Evolutionary conservation across 345 rosid genomes (phyloP).

Genomic region (Cardamine occulta): DNA sequence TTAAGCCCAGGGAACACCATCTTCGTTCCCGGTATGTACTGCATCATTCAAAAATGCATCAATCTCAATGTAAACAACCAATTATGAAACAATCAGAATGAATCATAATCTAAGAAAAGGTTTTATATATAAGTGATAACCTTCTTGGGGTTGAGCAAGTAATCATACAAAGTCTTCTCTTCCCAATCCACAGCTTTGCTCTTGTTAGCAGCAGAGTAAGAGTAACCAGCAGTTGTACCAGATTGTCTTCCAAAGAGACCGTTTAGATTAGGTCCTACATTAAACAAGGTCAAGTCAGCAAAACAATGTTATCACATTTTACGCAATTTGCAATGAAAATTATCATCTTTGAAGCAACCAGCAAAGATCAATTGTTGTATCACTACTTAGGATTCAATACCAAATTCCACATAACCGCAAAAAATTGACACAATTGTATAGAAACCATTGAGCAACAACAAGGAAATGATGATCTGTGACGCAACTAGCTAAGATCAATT

Average conservation of each 20-base stretch:
- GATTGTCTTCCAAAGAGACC: slow-evolving; percentile 93
- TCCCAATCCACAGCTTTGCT: slow-evolving; percentile 83
- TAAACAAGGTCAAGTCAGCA: neutral
- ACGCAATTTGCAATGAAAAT: neutral
- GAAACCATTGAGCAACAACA: neutral
- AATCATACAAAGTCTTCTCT: slow-evolving; percentile 83
- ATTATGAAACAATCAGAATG: neutral
- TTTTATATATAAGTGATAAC: slow-evolving; percentile 36
- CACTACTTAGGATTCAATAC: neutral
- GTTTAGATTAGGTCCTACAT: slow-evolving; percentile 78
- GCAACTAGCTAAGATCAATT: slow-evolving; percentile 5
- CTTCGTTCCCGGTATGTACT: slow-evolving; percentile 98
- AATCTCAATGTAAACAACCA: neutral
- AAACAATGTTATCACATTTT: neutral
- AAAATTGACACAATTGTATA: neutral
- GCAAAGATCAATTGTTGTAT: neutral
- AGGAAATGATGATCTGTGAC: neutral
- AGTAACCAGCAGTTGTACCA: slow-evolving; percentile 58
- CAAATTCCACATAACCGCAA: neutral
- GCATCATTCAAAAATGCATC: slow-evolving; percentile 36
- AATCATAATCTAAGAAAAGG: neutral
- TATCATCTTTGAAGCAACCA: neutral
- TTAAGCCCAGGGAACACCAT: slow-evolving; percentile 98
- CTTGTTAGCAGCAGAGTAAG: slow-evolving; percentile 95
- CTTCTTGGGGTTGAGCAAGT: slow-evolving; percentile 92